Evolutionary conservation across 2,329 filamentous ascomycete species (phyloP).

Genomic region (Purpureocillium lavendulum): DNA sequence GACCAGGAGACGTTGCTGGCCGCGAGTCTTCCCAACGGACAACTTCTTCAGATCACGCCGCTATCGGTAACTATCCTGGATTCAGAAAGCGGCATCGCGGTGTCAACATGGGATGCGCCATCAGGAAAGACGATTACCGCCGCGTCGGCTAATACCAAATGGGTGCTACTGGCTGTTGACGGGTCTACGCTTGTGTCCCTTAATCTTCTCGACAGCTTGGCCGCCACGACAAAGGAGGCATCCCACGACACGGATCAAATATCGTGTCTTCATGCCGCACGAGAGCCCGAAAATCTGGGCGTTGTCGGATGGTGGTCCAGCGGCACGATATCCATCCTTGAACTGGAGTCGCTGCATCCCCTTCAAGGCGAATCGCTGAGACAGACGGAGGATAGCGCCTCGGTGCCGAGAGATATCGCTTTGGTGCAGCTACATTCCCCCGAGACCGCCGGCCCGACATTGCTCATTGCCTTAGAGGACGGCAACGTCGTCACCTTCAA

Average conservation of each 20-base stretch:
- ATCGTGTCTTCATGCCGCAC: conserved; percentile 72
- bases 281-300: conserved; percentile 54
- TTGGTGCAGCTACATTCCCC: conserved; percentile 70
- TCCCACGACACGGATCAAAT: conserved; percentile 61
- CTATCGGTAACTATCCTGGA: conserved; percentile 55
- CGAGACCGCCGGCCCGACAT: conserved; percentile 50
- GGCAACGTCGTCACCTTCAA: conserved; percentile 82
- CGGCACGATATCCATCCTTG: conserved; percentile 69
- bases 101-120: conserved; percentile 49
- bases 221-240: conserved; percentile 51
- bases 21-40: conserved; percentile 52
- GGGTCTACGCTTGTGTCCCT: conserved; percentile 67
- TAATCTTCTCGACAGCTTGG: conserved; percentile 49
- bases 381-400: conserved; percentile 55
- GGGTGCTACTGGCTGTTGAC: conserved; percentile 65
- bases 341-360: conserved; percentile 56
- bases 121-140: conserved; percentile 58
- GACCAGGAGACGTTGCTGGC: conserved; percentile 64
- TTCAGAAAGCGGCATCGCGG: conserved; percentile 42
- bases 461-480: conserved; percentile 88
- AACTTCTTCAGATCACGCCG: conserved; percentile 70
- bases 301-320: conserved; percentile 84
- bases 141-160: conserved; percentile 64
- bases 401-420: conserved; percentile 74
- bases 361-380: conserved; percentile 57